A percentile compares a stretch with the other conserved stretches of the same genome.
phyloP scores from a whole-genome alignment of 2,329 filamentous ascomycete genomes.

The Arthrobotrys conoides region DNA sequence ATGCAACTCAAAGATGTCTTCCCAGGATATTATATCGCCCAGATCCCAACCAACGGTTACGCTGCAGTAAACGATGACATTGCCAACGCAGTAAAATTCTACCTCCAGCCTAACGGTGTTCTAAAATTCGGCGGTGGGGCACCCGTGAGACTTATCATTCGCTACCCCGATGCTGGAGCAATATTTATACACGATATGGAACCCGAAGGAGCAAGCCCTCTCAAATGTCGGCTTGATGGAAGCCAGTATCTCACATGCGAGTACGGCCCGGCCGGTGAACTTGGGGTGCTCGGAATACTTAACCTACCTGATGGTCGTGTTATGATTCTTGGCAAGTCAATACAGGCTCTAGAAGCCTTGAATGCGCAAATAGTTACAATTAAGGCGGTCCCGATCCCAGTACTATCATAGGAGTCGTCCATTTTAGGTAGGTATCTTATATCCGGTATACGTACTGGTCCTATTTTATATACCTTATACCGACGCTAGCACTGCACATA shows the following conservation, averaged over 20 bases:
- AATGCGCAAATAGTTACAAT: neutral
- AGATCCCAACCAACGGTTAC: neutral
- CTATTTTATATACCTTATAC: no score
- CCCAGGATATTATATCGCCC: constrained; percentile 1
- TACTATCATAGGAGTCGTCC: no score
- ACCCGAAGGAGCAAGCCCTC: neutral
- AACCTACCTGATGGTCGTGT: neutral
- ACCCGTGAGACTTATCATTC: neutral
- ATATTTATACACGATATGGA: neutral
- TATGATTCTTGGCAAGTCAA: neutral
- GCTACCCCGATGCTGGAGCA: neutral
- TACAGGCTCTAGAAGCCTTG: neutral
- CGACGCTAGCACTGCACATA: no score
- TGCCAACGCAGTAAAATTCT: neutral
- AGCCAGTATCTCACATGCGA: neutral
- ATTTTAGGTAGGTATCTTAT: no score
- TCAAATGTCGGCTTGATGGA: neutral
- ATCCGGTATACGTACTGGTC: no score
- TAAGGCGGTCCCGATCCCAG: neutral
- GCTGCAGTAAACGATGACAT: neutral
- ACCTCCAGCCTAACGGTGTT: neutral
- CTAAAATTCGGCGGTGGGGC: neutral
- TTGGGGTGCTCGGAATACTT: neutral
- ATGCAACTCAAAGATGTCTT: neutral
- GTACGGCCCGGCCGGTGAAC: neutral